Base-by-base conservation (phyloP, 345 rosid genomes). In the Citrus hindsii region DNA sequence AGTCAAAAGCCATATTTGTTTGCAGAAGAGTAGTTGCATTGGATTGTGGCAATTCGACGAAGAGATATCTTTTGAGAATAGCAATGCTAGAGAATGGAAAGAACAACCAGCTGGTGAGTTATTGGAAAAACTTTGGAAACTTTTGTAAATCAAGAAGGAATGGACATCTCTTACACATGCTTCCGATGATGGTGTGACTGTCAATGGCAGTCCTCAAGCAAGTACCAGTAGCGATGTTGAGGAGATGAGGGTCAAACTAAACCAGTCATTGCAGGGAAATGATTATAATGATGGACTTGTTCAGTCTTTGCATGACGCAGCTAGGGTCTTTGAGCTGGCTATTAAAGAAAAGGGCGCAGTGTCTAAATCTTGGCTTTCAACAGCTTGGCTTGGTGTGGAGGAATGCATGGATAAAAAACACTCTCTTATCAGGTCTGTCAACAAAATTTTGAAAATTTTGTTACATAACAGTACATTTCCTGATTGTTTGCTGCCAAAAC, bases 351-450 rank as follows among this genome's bases (percentile, higher is more conserved):
- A 87, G 73, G 84, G 83, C 25, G 86, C 82, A 2, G 76, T 80
- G 51, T 88, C 95, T 9, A 93, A 83, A 60, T 80, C 93, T 25
- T 96, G 99, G 99, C 88, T 96, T 77, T 88, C 99, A 61, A 87
- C 90, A 27, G 90, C 94, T 48, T 96, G 97, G 98, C 90, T 94
- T 64, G 97, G 98, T 71, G 84, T 86, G 46, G 97, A 85, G 84
- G 83, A 96, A 88, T 67, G 90, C 97, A 14, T 96, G 98, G 98
- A 83, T 91, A 82, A 96, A n/a, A 91, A 82, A 88, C 92, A 9
- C 89, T 96, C 66, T 91, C 98, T 76, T 96, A 96, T 85, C 98
- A 96, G 97, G 99, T 96, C 30, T 69, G 76, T 83, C 18, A 25
- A 72, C 67, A 69, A 59, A 65, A 10, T n/a, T 37, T 72, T 76